Evolutionary conservation across 176 grass and related monocot species (phyloP).

Genomic region (Secale cereale): DNA sequence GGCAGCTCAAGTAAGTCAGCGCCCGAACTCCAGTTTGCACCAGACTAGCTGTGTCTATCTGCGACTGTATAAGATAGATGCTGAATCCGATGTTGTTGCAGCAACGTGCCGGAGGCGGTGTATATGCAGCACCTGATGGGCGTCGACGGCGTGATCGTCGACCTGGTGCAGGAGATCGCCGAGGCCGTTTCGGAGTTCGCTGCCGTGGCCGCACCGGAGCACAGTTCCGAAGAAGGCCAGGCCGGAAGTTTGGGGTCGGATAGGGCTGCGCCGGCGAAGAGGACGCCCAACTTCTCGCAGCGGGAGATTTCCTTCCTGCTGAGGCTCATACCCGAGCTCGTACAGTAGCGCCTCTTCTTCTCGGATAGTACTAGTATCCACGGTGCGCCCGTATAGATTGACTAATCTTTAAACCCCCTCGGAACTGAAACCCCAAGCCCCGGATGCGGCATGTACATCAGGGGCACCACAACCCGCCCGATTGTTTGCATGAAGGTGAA

Average conservation of each 20-base stretch:
- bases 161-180: conserved; percentile 69
- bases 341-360: conserved; percentile 25
- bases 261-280: not conserved
- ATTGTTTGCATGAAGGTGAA: not conserved
- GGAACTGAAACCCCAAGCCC: not conserved
- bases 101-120: conserved; percentile 81
- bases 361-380: not conserved
- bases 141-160: conserved; percentile 74
- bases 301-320: conserved; percentile 61
- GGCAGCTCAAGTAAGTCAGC: conserved; percentile 63
- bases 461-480: not conserved
- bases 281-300: conserved; percentile 50
- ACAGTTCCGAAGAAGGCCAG: not conserved
- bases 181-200: conserved; percentile 46
- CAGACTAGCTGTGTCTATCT: too few relatives aligned
- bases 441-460: not conserved
- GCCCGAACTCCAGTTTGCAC: too few relatives aligned
- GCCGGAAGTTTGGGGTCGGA: not conserved
- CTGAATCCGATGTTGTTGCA: conserved; percentile 10
- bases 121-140: conserved; percentile 84
- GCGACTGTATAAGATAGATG: not conserved
- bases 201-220: not conserved
- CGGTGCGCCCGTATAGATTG: not conserved
- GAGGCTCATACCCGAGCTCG: conserved; percentile 70
- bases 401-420: not conserved